Base-by-base conservation (phyloP, 2,329 filamentous ascomycete species). In the Alternaria atra region DNA sequence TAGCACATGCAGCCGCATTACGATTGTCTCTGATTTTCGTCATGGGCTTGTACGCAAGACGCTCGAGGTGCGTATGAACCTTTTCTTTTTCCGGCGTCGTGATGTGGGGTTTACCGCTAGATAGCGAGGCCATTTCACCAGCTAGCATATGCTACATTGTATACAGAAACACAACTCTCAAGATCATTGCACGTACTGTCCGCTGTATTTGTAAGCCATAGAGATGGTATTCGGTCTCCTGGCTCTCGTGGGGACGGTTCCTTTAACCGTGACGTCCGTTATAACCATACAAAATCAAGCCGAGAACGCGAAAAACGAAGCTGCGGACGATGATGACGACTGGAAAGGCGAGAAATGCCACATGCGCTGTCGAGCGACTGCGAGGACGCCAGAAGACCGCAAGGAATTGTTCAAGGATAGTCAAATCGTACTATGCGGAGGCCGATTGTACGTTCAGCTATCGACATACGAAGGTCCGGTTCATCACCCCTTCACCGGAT, bases 401-500 rank as follows among this genome's bases (percentile, higher is more conserved):
- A 70, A 66, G 47, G 58, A 64, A 10, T 44, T 70, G 15, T 70
- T 70, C 39, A 43, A 55, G 15, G 44, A 55, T 10, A 68, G 64
- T 37, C 58, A 40, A 9, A 54, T 70, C 4, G 66, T 71, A 9
- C 63, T 71, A 34, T 60, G 51, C 13, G 54, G 69, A 2, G 62
- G 63, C 6, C 65, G 61, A 15, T 52, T 75, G 7, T 69, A 66
- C 37, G 58, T 71, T 30, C 61, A 69, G n/a, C 60, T 73, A 13
- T 61, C 68, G 0, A 54, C 61, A n/a, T 73, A 71, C 39, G 42
- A 63, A 43, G 60, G 67, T 12, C 53, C 65, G 8, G 29, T 39
- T 4, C 52, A 61, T 27, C 82, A 84, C 62, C 80, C 82, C 0
- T 84, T 84, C 66, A 80, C 81, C 3, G 82, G 81, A 17, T 84